Evolutionary conservation across 352 stramenopile genomes (phyloP).

Genomic region (Pythium aristosporum): DNA sequence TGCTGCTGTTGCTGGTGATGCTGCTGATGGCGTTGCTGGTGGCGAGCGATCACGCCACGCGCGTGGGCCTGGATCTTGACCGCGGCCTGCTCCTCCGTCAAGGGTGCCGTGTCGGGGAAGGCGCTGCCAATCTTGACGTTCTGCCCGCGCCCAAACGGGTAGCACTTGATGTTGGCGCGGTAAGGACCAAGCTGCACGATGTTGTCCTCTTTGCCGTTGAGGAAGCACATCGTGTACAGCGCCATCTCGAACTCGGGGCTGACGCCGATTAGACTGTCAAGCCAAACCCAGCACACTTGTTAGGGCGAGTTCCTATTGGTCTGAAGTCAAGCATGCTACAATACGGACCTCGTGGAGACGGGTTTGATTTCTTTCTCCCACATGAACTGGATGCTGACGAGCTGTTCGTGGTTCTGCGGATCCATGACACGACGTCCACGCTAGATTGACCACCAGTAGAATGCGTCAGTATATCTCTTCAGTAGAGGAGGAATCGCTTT

Average conservation of each 20-base stretch:
- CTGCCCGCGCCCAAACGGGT: constrained; percentile 70
- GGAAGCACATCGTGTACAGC: constrained; percentile 95
- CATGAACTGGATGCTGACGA: constrained; percentile 94
- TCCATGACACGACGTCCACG: constrained; percentile 65
- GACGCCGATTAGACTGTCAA: constrained; percentile 87
- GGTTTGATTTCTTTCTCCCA: constrained; percentile 89
- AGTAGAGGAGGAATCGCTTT: background rate
- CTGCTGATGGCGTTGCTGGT: constrained; percentile 18
- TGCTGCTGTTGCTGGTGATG: constrained; percentile 18
- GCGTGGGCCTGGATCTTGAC: constrained; percentile 72
- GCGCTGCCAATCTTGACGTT: constrained; percentile 79
- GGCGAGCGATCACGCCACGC: constrained; percentile 42
- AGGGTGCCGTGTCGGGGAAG: constrained; percentile 71
- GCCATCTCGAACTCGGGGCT: constrained; percentile 96
- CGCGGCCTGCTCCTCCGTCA: constrained; percentile 71
- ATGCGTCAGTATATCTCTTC: background rate
- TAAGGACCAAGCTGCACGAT: constrained; percentile 85
- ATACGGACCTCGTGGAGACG: constrained; percentile 82
- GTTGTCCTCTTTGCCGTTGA: constrained; percentile 89
- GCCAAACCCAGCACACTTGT: background rate
- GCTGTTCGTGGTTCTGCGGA: constrained; percentile 86
- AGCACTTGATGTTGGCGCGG: constrained; percentile 90
- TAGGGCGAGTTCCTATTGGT: background rate
- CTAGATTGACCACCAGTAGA: constrained; percentile 13
- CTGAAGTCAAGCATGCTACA: background rate